Conservation (phyloP, 1,139 yeast genomes). For the Yamadazyma siamensis region DNA sequence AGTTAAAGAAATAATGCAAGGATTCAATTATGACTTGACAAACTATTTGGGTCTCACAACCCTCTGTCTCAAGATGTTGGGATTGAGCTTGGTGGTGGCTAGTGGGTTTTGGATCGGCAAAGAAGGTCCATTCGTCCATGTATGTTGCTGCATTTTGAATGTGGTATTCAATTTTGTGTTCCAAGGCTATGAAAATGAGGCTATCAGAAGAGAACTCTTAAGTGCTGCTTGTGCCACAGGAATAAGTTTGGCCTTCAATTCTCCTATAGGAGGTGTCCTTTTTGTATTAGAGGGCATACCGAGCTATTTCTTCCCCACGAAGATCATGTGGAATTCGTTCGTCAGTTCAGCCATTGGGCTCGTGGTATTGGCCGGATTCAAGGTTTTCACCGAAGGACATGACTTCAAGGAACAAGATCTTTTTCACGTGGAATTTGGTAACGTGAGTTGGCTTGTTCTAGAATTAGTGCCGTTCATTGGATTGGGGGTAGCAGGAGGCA, state of each 20-base stretch:
- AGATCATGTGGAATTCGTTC: slow-evolving; percentile 78
- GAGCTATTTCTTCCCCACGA: slow-evolving; percentile 58
- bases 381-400: slow-evolving; percentile 56
- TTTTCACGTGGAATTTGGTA: slow-evolving; percentile 61
- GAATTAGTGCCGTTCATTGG: slow-evolving; percentile 68
- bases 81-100: slow-evolving; percentile 65
- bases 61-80: slow-evolving; percentile 47
- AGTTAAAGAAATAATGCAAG: slow-evolving; percentile 60
- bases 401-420: slow-evolving; percentile 54
- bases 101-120: slow-evolving; percentile 89
- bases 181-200: slow-evolving; percentile 47
- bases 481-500: slow-evolving; percentile 68
- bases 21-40: slow-evolving; percentile 42
- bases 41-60: slow-evolving; percentile 48
- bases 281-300: slow-evolving; percentile 78
- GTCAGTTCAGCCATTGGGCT: slow-evolving; percentile 74
- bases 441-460: slow-evolving; percentile 68
- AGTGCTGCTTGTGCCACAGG: slow-evolving; percentile 93
- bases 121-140: slow-evolving; percentile 92
- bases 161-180: slow-evolving; percentile 29
- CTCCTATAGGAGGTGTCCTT: slow-evolving; percentile 93
- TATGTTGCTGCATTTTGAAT: slow-evolving; percentile 62
- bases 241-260: slow-evolving; percentile 87
- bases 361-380: slow-evolving; percentile 54
- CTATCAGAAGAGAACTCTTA: slow-evolving; percentile 58